Conservation (phyloP, 1,139 yeast species). For the Geotrichum carabidarum region DNA sequence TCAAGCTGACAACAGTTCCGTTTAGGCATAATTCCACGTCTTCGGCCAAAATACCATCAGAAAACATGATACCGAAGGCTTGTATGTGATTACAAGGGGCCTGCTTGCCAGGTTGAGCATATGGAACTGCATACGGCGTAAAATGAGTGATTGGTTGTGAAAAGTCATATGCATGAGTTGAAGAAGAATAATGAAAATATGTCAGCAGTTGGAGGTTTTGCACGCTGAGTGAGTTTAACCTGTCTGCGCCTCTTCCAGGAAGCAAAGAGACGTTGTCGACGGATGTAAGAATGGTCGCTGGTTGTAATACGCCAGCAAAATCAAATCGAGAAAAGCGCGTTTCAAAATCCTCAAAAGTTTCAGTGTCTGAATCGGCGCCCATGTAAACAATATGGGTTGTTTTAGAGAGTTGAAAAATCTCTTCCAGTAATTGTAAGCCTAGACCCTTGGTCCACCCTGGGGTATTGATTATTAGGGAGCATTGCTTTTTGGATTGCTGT, state of each 20-base stretch:
- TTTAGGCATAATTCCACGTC: constrained; percentile 30
- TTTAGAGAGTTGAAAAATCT: constrained; percentile 44
- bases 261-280: constrained; percentile 1
- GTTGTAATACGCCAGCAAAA: not conserved
- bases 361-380: constrained; percentile 32
- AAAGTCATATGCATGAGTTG: constrained; percentile 14
- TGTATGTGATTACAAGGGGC: constrained; percentile 11
- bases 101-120: not conserved
- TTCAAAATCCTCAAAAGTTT: constrained; percentile 23
- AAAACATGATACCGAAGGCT: constrained; percentile 30
- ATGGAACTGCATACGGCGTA: constrained; percentile 30
- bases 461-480: constrained; percentile 61
- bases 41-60: constrained; percentile 30
- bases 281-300: constrained; percentile 2
- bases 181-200: constrained; percentile 33
- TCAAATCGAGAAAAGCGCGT: constrained; percentile 13
- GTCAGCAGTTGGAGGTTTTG: constrained; percentile 34
- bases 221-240: constrained; percentile 31
- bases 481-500: constrained; percentile 29
- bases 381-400: constrained; percentile 56
- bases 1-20: constrained; percentile 33
- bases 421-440: constrained; percentile 61
- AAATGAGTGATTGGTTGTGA: constrained; percentile 30
- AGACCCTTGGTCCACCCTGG: constrained; percentile 95
- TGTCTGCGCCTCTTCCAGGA: constrained; percentile 14